These are phyloP conservation scores for Penicillium verhagenii DNA, from an alignment of 495 filamentous ascomycete genomes.

Conservation along the genomic window DNA sequence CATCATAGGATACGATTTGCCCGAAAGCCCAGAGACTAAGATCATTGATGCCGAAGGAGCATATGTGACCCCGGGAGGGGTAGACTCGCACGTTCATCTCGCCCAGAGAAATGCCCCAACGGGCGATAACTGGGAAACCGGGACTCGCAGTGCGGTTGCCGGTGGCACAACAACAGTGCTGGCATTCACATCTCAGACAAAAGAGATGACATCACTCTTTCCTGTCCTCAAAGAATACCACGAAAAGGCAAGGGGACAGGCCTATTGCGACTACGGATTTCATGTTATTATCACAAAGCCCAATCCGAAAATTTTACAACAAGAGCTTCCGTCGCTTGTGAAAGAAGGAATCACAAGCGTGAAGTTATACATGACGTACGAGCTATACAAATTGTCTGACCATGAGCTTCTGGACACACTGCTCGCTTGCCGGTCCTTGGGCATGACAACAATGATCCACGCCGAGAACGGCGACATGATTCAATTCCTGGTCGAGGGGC, in stretches of 20 bases:
- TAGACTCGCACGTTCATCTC: constrained; percentile 48
- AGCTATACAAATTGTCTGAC: constrained; percentile 54
- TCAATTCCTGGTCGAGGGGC: constrained; percentile 46
- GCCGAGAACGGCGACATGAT: constrained; percentile 60
- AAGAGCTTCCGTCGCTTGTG: constrained; percentile 45
- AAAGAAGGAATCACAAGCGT: constrained; percentile 50
- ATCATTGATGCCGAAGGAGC: constrained; percentile 7
- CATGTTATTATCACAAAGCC: constrained; percentile 59
- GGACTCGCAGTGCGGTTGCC: constrained; percentile 56
- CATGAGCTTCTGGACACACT: constrained; percentile 56
- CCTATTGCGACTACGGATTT: constrained; percentile 62
- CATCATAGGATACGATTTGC: constrained; percentile 2
- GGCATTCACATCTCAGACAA: constrained; percentile 56
- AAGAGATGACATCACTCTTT: constrained; percentile 47
- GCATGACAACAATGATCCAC: constrained; percentile 50
- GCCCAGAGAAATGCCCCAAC: constrained; percentile 49
- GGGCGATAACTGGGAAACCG: constrained; percentile 41
- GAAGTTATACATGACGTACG: constrained; percentile 68
- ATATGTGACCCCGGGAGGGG: constrained; percentile 37
- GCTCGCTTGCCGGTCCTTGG: constrained; percentile 1
- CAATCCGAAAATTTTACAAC: constrained; percentile 36
- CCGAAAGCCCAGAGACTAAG: constrained; percentile 1
- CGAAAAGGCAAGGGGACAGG: constrained; percentile 40
- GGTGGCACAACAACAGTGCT: constrained; percentile 62
- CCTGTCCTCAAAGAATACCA: constrained; percentile 49